Base-by-base conservation (phyloP, 257 asterid species). In the Scutellaria minor region DNA sequence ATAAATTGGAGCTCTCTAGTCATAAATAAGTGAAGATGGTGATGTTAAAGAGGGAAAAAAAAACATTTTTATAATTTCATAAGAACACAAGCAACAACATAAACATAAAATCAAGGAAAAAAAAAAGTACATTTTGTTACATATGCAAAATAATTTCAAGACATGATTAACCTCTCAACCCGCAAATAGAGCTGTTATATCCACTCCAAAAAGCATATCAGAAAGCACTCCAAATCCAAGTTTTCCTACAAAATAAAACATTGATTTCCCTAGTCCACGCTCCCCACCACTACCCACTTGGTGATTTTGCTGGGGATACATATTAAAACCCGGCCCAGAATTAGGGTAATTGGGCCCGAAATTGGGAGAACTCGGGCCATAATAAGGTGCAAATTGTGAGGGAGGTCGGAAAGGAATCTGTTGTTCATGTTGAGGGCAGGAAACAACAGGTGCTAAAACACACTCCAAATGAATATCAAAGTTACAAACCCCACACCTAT, bases 191-290 rank as follows among this genome's bases (percentile, higher is more conserved):
- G 67, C 50, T n/a, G 66, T 0, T 18, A 73, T 10, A 70, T 85
- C 89, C 50, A 59, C 70, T 57, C 87, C 85, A 70, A 80, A 85
- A 6, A 83, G 51, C 84, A 80, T 66, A 71, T 78, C 76, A 27
- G 83, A 80, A 5, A 83, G 0, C 73, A 80, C 90, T 39, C 86
- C 83, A 44, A 72, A 5, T 9, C 75, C 87, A 61, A 85, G 77
- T 66, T 59, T 70, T 47, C 50, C 80, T 3, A 83, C 83, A 7
- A 83, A 50, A 42, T 52, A 9, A 77, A 85, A 83, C 86, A 78
- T 83, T n/a, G 74, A 74, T 59, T 31, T 68, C 46, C 83, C 78
- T 5, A 55, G 39, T 5, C 75, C 66, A 11, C 63, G 59, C 39
- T 61, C 2, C 35, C 63, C 71, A 67, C 57, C 59, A 6, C 9